Percentiles rank a stretch among this genome's conserved stretches.
Evolutionary conservation across 2,329 filamentous ascomycete genomes (phyloP).

Genomic region (Sphaerulina populicola): DNA sequence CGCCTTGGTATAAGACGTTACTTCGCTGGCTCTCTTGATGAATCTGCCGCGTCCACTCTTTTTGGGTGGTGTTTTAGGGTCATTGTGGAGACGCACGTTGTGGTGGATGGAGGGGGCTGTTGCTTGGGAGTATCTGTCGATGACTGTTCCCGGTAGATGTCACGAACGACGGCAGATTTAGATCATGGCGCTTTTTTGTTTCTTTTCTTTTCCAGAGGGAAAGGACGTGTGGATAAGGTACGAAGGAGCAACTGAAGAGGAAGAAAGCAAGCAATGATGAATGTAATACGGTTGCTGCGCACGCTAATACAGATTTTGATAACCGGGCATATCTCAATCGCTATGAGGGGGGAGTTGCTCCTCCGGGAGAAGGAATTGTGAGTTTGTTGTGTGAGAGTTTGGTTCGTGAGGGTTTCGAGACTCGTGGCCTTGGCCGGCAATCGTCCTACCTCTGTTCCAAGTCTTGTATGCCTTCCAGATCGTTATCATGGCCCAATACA

Average conservation of each 20-base stretch:
- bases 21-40: conserved; percentile 18
- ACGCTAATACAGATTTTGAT: neutral
- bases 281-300: neutral
- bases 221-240: neutral
- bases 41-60: neutral
- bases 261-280: neutral
- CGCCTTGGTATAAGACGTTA: conserved; percentile 20
- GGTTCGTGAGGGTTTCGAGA: neutral
- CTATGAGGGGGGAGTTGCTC: no score
- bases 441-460: conserved; percentile 23
- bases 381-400: no score
- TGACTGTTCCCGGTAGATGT: neutral
- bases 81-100: neutral
- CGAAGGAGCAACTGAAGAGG: neutral
- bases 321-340: no score
- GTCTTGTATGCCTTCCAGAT: conserved; percentile 41
- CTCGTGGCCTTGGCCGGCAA: conserved; percentile 12
- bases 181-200: neutral
- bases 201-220: no score
- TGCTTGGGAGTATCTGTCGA: neutral
- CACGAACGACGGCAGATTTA: neutral
- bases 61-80: neutral
- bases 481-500: conserved; percentile 73
- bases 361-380: no score
- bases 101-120: neutral